Evolutionary conservation across 2,329 filamentous ascomycete species (phyloP).

Genomic region (Cladophialophora yegresii): DNA sequence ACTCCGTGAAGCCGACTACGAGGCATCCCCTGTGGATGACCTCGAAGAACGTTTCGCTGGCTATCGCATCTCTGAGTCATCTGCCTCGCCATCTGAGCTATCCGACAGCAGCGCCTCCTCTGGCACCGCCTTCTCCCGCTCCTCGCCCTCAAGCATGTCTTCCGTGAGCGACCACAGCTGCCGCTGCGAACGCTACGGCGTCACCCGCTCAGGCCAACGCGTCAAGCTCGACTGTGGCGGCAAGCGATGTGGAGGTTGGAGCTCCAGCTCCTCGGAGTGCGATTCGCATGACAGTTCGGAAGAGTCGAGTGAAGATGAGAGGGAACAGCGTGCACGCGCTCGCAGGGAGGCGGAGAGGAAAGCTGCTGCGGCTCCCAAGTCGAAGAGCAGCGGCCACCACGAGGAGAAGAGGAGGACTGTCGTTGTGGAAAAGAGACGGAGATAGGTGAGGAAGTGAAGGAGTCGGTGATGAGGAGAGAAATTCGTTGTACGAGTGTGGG

Average conservation of each 20-base stretch:
- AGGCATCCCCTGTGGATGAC: slow-evolving; percentile 67
- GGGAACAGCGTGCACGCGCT: slow-evolving; percentile 24
- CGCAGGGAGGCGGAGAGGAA: slow-evolving; percentile 26
- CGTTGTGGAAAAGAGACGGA: slow-evolving; percentile 28
- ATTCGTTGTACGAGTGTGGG: slow-evolving; percentile 10
- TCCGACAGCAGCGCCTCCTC: slow-evolving; percentile 53
- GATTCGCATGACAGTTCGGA: slow-evolving; percentile 27
- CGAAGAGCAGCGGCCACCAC: slow-evolving; percentile 2
- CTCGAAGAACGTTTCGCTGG: slow-evolving; percentile 75
- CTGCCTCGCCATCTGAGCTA: slow-evolving; percentile 76
- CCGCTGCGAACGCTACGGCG: slow-evolving; percentile 94
- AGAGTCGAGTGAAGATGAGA: slow-evolving; percentile 33
- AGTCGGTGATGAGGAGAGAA: background rate
- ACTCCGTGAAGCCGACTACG: slow-evolving; percentile 81
- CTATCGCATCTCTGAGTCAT: slow-evolving; percentile 67
- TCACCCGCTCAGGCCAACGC: slow-evolving; percentile 87
- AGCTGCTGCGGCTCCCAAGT: slow-evolving; percentile 2
- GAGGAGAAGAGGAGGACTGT: slow-evolving; percentile 22
- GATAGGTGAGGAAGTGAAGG: slow-evolving; percentile 6
- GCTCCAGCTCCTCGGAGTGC: slow-evolving; percentile 34
- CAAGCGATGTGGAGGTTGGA: slow-evolving; percentile 74
- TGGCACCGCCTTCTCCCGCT: slow-evolving; percentile 51
- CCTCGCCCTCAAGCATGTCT: slow-evolving; percentile 59
- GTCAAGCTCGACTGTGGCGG: slow-evolving; percentile 97
- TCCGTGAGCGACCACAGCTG: slow-evolving; percentile 70